Conservation (phyloP, 805 yeast species). For the Candida sakaeoensis region DNA sequence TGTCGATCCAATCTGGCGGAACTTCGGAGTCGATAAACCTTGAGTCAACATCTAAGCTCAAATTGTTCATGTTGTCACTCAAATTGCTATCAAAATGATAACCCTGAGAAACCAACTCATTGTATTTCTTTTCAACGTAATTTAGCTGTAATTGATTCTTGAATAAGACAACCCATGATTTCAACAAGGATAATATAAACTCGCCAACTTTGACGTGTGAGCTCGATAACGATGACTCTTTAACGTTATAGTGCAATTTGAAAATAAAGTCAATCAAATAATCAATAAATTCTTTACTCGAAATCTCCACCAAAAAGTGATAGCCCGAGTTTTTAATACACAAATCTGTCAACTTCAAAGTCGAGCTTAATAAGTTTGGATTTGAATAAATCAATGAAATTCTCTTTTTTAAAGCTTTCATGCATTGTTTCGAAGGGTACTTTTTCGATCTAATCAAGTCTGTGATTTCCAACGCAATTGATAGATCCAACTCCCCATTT, state of each 20-base stretch:
- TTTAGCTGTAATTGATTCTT: conserved; percentile 60
- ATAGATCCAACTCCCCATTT: conserved; percentile 79
- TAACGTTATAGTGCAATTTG: conserved; percentile 35
- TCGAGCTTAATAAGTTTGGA: conserved; percentile 75
- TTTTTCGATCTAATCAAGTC: conserved; percentile 82
- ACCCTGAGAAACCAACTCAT: conserved; percentile 57
- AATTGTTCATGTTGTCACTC: conserved; percentile 12
- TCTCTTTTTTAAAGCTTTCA: conserved; percentile 78
- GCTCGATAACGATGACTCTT: conserved; percentile 12
- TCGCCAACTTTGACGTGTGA: conserved; percentile 44
- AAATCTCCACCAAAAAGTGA: conserved; percentile 74
- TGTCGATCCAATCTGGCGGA: conserved; percentile 97
- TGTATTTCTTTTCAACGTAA: conserved; percentile 62
- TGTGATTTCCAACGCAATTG: conserved; percentile 73
- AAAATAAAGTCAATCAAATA: conserved; percentile 53
- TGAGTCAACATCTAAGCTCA: conserved; percentile 20
- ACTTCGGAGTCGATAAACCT: conserved; percentile 79
- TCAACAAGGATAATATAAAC: conserved; percentile 59
- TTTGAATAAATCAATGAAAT: conserved; percentile 55
- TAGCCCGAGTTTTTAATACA: conserved; percentile 92
- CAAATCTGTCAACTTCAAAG: conserved; percentile 75
- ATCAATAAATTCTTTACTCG: conserved; percentile 84
- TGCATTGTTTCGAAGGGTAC: conserved; percentile 74
- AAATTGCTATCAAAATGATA: conserved; percentile 62
- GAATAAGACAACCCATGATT: conserved; percentile 76